These are phyloP conservation scores for Amaranthus palmeri DNA, from an alignment of 148 eudicot species.

Conservation along the genomic window DNA sequence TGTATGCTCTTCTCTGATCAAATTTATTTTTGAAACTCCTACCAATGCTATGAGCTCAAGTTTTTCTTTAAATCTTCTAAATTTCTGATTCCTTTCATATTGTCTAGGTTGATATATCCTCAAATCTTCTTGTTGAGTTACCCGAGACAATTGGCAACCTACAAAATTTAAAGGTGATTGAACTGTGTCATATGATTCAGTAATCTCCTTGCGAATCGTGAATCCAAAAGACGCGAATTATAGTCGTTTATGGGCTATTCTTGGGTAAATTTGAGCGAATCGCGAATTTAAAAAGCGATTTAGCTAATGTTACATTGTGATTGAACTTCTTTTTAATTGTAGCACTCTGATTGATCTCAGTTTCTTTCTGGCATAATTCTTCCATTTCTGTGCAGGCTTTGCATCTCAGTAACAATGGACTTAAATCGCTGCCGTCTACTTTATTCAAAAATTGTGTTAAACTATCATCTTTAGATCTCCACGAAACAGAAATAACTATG, in stretches of 20 bases:
- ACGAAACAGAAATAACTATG: conserved; percentile 77
- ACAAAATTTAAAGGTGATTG: conserved; percentile 53
- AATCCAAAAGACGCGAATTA: too few relatives aligned
- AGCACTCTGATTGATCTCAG: neutral
- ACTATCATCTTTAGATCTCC: conserved; percentile 80
- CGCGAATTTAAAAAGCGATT: too few relatives aligned
- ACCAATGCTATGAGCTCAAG: neutral
- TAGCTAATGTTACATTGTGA: too few relatives aligned
- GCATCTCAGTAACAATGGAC: conserved; percentile 72
- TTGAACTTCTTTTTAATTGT: conserved; percentile 14
- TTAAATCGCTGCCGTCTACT: conserved; percentile 57
- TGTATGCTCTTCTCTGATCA: too few relatives aligned
- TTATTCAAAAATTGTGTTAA: conserved; percentile 55
- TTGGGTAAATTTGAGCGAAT: too few relatives aligned
- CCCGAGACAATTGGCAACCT: conserved; percentile 69
- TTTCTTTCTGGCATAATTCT: neutral
- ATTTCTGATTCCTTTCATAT: conserved; percentile 10
- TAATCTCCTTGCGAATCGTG: too few relatives aligned
- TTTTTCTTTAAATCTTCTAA: neutral
- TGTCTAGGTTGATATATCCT: conserved; percentile 82
- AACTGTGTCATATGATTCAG: too few relatives aligned
- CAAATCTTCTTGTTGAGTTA: conserved; percentile 69
- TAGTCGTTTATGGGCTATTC: too few relatives aligned
- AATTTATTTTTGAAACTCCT: too few relatives aligned
- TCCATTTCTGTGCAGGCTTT: conserved; percentile 41